Evolutionary conservation across 2,329 filamentous ascomycete genomes (phyloP).

Genomic region (Pezicula neosporulosa): DNA sequence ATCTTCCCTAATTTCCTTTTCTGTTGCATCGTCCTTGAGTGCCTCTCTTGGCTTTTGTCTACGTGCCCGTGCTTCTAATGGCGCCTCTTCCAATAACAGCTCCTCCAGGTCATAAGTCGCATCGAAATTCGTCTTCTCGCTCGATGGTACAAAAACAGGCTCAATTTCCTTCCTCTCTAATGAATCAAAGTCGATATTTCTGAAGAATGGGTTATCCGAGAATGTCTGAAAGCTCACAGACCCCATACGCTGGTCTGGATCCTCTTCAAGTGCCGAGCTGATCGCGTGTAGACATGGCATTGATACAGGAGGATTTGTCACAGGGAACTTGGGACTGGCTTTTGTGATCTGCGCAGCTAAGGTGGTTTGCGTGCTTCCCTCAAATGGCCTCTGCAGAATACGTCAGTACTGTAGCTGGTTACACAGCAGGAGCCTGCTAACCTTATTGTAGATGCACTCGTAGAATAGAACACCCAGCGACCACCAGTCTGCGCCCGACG

Average conservation of each 20-base stretch:
- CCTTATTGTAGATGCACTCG: conserved; percentile 99
- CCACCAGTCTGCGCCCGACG: conserved; percentile 95
- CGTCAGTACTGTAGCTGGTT: conserved; percentile 3
- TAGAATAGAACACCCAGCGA: conserved; percentile 97
- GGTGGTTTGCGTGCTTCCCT: conserved; percentile 79
- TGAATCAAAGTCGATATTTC: conserved; percentile 76
- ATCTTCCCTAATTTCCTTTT: conserved; percentile 91
- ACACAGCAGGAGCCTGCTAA: conserved; percentile 34
- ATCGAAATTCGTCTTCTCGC: conserved; percentile 98
- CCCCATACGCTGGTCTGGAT: conserved; percentile 80
- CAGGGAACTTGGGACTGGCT: conserved; percentile 81
- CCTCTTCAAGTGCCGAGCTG: conserved; percentile 74
- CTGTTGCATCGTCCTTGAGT: conserved; percentile 89
- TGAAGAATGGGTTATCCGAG: conserved; percentile 85
- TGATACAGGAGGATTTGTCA: conserved; percentile 87
- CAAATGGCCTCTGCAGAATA: conserved; percentile 73
- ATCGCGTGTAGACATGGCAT: conserved; percentile 88
- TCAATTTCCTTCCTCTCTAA: conserved; percentile 85
- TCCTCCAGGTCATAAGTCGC: conserved; percentile 97
- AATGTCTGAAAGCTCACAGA: conserved; percentile 79
- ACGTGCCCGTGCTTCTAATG: conserved; percentile 85
- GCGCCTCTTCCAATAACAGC: conserved; percentile 87
- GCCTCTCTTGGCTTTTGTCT: conserved; percentile 91
- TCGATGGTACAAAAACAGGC: conserved; percentile 88
- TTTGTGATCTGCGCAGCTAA: conserved; percentile 78